Evolutionary conservation across 495 filamentous ascomycete genomes (phyloP), one percentile per base, ranked within the genome.

Genomic region (Aeminium ludgeri): DNA sequence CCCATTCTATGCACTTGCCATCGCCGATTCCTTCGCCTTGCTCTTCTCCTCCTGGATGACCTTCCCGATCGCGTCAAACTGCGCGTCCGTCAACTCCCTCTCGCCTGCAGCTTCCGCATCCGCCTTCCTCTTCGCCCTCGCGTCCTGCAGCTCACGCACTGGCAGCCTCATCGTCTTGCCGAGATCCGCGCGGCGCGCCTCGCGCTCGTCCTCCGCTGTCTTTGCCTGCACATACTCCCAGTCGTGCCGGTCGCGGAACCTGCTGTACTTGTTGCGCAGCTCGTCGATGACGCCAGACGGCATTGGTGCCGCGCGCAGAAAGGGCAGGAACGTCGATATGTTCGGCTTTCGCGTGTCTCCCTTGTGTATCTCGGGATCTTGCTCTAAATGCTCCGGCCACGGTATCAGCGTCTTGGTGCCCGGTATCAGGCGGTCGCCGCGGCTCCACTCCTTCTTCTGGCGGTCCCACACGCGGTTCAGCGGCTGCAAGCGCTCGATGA

Each of bases 161-260:
- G 70, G 72, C 45, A 63, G 64, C 44, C 65, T 60, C 68, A 73
- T 64, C 58, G 62, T 45, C 54, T 73, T 59, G 63, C 55, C 59
- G 64, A 63, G 55, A 60, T 66, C 61, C 59, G 61, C 65, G 61
- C 74, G 70, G 55, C 64, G 70, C 39, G 65, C 60, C 45, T 73
- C 72, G 58, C 76, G 72, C 48, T 66, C 60, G 50, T 64, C 53
- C 44, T 71, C 63, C 46, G 68, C 69, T 61, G 70, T 60, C 60
- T 73, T 76, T 67, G 54, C 64, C 41, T 60, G 68, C 25, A 80
- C 55, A 57, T 75, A 82, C 52, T 73, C 70, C 41, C 63, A 61
- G 29, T 86, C 80, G 57, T 94, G 86, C 18, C 86, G 63, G 31
- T 72, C 80, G 48, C 87, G 71, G 75, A 84, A 92, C 46, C 70